Conservation (phyloP, 495 filamentous ascomycete genomes). For the Pyrenopolyporus hunteri region DNA sequence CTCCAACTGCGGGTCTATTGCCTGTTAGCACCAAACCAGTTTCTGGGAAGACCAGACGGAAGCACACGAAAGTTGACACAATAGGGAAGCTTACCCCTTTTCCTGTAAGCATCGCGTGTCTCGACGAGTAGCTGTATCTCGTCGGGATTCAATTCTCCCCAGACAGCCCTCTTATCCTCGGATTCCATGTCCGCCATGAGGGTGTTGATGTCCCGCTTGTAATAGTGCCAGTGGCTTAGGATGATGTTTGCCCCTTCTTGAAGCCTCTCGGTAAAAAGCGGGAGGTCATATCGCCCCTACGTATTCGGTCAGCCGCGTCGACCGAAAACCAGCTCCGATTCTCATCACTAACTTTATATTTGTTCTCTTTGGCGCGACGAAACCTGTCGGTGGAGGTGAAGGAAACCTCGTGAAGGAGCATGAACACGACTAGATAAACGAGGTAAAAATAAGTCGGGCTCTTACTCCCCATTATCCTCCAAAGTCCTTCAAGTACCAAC, state of each 20-base stretch:
- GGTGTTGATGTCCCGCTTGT: constrained; percentile 36
- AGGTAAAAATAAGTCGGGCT: constrained; percentile 47
- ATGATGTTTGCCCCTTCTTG: constrained; percentile 44
- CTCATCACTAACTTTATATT: constrained; percentile 20
- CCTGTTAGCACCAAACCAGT: constrained; percentile 2
- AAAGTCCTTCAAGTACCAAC: constrained; percentile 39
- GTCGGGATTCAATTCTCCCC: constrained; percentile 12
- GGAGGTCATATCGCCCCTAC: constrained; percentile 36
- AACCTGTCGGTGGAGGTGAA: constrained; percentile 39
- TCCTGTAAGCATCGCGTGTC: constrained; percentile 27
- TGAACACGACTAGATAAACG: constrained; percentile 50
- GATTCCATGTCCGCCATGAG: constrained; percentile 9
- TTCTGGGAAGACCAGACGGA: not conserved
- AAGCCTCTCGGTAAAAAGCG: constrained; percentile 36
- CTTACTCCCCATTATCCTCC: constrained; percentile 41
- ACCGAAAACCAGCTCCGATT: not conserved
- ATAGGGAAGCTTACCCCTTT: not conserved
- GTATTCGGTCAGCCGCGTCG: not conserved
- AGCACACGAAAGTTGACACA: not conserved
- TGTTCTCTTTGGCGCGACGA: constrained; percentile 40
- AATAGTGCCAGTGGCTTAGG: constrained; percentile 48
- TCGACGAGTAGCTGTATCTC: constrained; percentile 25
- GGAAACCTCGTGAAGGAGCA: constrained; percentile 45
- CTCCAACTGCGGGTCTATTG: not conserved
- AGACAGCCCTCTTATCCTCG: constrained; percentile 19